Evolutionary conservation across 202 grass and related monocot species (phyloP), one percentile per base, ranked within the genome.

Genomic region (Schoenoplectus tabernaemontani): DNA sequence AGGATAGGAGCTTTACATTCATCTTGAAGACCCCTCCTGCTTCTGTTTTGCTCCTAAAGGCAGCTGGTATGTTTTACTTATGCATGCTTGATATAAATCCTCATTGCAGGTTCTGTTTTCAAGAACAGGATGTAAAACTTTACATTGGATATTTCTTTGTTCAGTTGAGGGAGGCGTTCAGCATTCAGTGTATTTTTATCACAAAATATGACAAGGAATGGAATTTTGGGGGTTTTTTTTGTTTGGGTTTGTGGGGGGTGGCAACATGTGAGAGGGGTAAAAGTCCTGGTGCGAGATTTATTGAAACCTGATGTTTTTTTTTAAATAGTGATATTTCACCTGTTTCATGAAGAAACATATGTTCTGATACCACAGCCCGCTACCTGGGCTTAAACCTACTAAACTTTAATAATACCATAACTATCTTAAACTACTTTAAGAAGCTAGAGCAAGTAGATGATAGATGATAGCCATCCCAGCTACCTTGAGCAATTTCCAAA

Each of bases 1-100:
- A 97, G 94, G 96, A 98, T 83, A 98, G 91, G 81, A 98, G 96
- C 79, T 98, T 95, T 82, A 98, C 96, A 4, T 98, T 98, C 78
- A 86, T 98, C 58, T 62, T 98, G 85, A 98, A 98, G 88, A 98
- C 96, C 24, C 91, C 96, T 20, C 96, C 96, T 7, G 96, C 96
- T 2, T 98, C 95, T 5, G 88, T 95, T 59, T 87, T 98, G 74
- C 91, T 98, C 43, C 91, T 95, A 74, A 98, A 98, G 78, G 95
- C 95, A 84, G 91, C 95, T 88, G 95, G 95, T 98, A 44, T 37
- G 19, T 16, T 88, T 16, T 30, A 37, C 67, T 43, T 36, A 7
- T 65, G 11, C 59, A 76, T 70, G 70, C 38, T 66, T 64, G 9
- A 12, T 30, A 36, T 3, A n/a, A n/a, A n/a, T n/a, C n/a, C n/a